Percentiles rank a stretch among this genome's conserved stretches.
Conservation (phyloP, 2,329 filamentous ascomycete species). For the Sclerotiophoma versabilis region DNA sequence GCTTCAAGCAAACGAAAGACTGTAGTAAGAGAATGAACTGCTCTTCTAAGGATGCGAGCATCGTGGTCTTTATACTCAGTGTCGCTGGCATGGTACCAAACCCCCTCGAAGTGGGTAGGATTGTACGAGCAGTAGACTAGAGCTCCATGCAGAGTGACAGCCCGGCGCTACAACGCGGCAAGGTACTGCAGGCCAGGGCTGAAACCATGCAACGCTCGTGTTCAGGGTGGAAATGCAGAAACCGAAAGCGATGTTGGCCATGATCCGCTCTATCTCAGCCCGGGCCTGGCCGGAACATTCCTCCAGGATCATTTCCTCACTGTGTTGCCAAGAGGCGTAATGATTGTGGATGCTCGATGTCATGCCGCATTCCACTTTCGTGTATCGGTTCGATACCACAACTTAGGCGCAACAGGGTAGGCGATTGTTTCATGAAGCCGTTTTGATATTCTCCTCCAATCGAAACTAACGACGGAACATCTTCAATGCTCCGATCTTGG, state of each 20-base stretch:
- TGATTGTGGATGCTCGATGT: background rate
- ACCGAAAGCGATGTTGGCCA: conserved; percentile 2
- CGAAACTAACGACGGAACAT: background rate
- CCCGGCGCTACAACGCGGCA: conserved; percentile 16
- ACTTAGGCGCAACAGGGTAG: background rate
- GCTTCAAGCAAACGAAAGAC: conserved; percentile 36
- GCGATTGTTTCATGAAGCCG: conserved; percentile 1
- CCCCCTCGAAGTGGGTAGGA: conserved; percentile 1
- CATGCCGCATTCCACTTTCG: background rate
- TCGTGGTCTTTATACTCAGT: conserved; percentile 10
- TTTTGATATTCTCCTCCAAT: conserved; percentile 18
- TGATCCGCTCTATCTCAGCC: background rate
- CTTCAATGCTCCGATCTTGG: conserved; percentile 5
- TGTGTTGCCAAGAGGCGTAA: conserved; percentile 1
- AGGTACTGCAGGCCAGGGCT: conserved; percentile 8
- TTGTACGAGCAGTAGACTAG: conserved; percentile 6
- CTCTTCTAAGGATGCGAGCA: conserved; percentile 1
- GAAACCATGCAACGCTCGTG: conserved; percentile 9
- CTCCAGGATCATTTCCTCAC: conserved; percentile 1
- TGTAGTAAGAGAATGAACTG: conserved; percentile 22
- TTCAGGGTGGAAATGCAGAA: background rate
- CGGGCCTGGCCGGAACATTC: background rate
- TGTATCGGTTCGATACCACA: background rate
- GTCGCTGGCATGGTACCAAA: background rate
- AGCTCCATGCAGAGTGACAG: conserved; percentile 12